Conservation (phyloP, 192 early-diverging fungal species). For the Entomortierella parvispora region DNA sequence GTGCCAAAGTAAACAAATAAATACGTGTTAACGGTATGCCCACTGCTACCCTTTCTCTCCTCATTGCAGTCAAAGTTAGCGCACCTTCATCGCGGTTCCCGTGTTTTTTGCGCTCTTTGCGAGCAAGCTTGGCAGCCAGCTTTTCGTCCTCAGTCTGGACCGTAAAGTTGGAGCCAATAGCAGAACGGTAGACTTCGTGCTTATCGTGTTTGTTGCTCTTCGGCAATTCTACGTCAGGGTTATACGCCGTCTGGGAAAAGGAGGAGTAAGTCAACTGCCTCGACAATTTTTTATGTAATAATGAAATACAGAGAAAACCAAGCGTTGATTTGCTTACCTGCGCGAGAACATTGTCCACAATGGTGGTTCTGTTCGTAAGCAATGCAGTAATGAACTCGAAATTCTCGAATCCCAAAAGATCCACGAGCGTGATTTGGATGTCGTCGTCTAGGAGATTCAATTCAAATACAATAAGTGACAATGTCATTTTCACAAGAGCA, state of each 20-base stretch:
- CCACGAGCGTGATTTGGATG: conserved; percentile 74
- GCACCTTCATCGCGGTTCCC: conserved; percentile 32
- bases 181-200: conserved; percentile 51
- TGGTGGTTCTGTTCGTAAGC: conserved; percentile 61
- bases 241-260: conserved; percentile 40
- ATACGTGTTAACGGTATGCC: no score
- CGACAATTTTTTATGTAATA: background rate
- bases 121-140: conserved; percentile 62
- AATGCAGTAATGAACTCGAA: conserved; percentile 75
- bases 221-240: conserved; percentile 13
- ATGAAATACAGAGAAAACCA: background rate
- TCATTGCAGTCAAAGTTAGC: background rate
- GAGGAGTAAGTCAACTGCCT: no score
- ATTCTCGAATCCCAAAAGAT: conserved; percentile 78
- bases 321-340: conserved; percentile 41
- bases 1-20: no score
- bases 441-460: conserved; percentile 56
- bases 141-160: conserved; percentile 72
- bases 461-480: background rate
- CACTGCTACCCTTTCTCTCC: background rate
- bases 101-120: conserved; percentile 77
- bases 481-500: background rate
- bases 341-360: conserved; percentile 71
- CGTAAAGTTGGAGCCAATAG: conserved; percentile 72
- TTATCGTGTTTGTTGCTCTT: conserved; percentile 23